Conservation (phyloP, 371 early-diverging fungal species). For the Amoeboradix gromovi region DNA sequence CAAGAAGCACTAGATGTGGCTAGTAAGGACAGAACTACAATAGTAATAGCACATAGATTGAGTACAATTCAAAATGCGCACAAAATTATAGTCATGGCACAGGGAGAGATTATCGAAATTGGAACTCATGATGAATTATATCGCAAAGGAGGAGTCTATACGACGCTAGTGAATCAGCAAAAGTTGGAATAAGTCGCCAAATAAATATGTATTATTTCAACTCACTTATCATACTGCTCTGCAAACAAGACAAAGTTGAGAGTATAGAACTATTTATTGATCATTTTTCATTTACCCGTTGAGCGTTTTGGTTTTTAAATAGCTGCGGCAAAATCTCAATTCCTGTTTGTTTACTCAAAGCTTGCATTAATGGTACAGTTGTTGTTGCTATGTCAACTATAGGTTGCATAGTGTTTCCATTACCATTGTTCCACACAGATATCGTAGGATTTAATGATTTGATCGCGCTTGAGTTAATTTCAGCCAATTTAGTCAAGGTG, state of each 20-base stretch:
- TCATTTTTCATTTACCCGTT: no score
- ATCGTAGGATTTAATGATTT: constrained; percentile 20
- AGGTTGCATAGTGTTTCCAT: constrained; percentile 9
- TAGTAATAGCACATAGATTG: constrained; percentile 46
- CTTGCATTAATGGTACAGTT: constrained; percentile 15
- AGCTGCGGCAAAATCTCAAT: no score
- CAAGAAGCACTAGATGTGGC: constrained; percentile 49
- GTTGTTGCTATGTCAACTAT: constrained; percentile 14
- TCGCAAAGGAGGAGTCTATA: constrained; percentile 9
- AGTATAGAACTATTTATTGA: no score
- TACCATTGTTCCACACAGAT: constrained; percentile 21
- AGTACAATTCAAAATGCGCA: constrained; percentile 35
- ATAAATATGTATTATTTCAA: no score
- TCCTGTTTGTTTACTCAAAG: constrained; percentile 20
- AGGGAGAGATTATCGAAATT: constrained; percentile 42
- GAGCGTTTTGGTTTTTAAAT: no score
- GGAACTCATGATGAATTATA: constrained; percentile 49
- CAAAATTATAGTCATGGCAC: constrained; percentile 12
- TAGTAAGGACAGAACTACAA: constrained; percentile 33
- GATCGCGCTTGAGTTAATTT: constrained; percentile 19
- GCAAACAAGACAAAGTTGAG: no score
- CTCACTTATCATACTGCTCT: no score
- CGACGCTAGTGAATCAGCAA: constrained; percentile 3
- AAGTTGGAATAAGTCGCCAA: neutral
- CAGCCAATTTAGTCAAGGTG: constrained; percentile 15